Evolutionary conservation across 352 stramenopile genomes (phyloP).

Genomic region (Phytophthora syringae): DNA sequence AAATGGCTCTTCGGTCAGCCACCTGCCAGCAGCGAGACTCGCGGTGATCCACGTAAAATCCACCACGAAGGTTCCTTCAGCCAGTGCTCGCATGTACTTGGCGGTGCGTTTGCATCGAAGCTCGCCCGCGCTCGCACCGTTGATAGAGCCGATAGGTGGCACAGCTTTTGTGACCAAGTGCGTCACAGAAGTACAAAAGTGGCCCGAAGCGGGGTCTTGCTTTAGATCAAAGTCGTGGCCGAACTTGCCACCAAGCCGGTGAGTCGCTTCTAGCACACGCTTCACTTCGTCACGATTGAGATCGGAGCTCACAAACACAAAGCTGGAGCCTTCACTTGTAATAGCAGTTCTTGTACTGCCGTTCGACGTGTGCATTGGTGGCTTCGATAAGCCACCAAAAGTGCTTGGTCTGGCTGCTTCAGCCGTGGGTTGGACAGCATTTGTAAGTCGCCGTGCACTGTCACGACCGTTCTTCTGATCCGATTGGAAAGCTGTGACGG

Average conservation of each 20-base stretch:
- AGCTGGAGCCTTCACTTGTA: conserved; percentile 18
- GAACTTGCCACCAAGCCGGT: conserved; percentile 70
- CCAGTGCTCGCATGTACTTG: conserved; percentile 88
- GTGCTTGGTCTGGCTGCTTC: conserved; percentile 6
- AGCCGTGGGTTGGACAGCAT: background rate
- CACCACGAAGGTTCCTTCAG: conserved; percentile 76
- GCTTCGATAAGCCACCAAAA: conserved; percentile 12
- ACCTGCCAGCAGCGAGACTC: conserved; percentile 63
- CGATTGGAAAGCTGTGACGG: conserved; percentile 53
- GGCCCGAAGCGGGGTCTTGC: conserved; percentile 46
- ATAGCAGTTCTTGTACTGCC: background rate
- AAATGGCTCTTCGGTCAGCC: conserved; percentile 73
- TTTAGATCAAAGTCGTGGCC: conserved; percentile 76
- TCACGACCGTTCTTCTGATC: conserved; percentile 12
- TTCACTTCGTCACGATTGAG: conserved; percentile 62
- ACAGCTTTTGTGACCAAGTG: conserved; percentile 80
- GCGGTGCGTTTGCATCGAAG: conserved; percentile 81
- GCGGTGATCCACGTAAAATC: conserved; percentile 81
- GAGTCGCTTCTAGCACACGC: conserved; percentile 59
- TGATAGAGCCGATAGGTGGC: conserved; percentile 21
- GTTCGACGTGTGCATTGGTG: conserved; percentile 27
- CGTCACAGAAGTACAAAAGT: conserved; percentile 66
- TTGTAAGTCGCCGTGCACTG: conserved; percentile 16
- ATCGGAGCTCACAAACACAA: conserved; percentile 73
- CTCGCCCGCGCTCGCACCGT: conserved; percentile 8